phyloP scores from a whole-genome alignment of 108 stramenopile genomes.

The Discostella stelligeroides region DNA sequence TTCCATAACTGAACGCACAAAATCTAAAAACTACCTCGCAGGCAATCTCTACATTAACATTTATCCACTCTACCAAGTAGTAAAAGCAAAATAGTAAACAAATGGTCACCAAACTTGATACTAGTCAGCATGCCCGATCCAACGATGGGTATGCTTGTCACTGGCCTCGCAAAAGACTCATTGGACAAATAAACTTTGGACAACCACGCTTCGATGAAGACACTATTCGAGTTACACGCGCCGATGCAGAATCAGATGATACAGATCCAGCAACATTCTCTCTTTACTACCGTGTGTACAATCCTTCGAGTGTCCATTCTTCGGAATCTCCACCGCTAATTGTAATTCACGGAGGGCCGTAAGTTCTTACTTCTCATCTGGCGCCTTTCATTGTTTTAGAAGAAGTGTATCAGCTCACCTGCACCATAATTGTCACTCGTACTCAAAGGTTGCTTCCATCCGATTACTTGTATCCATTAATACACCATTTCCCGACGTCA shows the following conservation, averaged over 20 bases:
- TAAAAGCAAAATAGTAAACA: no score
- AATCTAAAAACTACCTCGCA: no score
- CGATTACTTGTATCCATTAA: conserved; percentile 47
- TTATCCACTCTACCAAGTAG: no score
- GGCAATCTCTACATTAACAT: no score
- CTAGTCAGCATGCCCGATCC: background rate
- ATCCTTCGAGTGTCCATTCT: conserved; percentile 40
- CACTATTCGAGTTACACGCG: conserved; percentile 27
- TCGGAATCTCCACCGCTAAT: conserved; percentile 41
- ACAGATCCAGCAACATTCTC: conserved; percentile 7
- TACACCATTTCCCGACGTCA: conserved; percentile 41
- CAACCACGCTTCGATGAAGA: conserved; percentile 36
- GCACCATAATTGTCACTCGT: background rate
- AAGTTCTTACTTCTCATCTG: conserved; percentile 18
- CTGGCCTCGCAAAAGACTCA: conserved; percentile 10
- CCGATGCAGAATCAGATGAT: background rate
- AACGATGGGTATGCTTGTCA: background rate
- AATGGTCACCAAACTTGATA: conserved; percentile 6
- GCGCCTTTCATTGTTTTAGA: background rate
- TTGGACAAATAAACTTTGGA: conserved; percentile 30
- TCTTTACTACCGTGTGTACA: conserved; percentile 43
- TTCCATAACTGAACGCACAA: no score
- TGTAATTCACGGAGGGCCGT: conserved; percentile 53
- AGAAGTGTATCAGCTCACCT: background rate
- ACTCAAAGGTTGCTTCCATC: conserved; percentile 48